Base-by-base conservation (phyloP, 208 protist genomes). In the Zelonia costaricensis region DNA sequence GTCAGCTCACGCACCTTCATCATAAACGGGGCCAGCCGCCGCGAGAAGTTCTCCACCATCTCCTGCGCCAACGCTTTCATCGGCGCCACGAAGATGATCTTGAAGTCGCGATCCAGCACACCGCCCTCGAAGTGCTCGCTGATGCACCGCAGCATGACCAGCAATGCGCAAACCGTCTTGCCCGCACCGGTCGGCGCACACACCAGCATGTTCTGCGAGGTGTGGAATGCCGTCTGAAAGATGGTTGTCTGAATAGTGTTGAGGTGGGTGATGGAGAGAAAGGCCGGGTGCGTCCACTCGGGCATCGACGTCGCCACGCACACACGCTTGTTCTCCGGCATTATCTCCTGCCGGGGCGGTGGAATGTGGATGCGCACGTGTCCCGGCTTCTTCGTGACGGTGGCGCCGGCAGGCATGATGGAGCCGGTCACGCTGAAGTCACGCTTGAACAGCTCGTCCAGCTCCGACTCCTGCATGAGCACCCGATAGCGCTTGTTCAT, bases 21-120 rank as follows among this genome's bases (percentile, higher is more conserved):
- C 61, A 91, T 82, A 54, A 95, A 94, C 4, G 92, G 88, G 4
- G 86, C 84, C 6, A 99, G 83, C 23, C 94, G 82, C 15, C 76
- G 68, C 28, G 74, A 83, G 61, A 99, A 99, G 62, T 98, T 99
- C 23, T 80, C 80, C 15, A 98, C 95, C 86, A 99, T 99, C 78
- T 99, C 98, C 54, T 92, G 67, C 48, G 98, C 99, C 3, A 99
- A 85, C 18, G 99, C 99, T 80, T 99, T 99, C 98, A 99, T 99
- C n/a, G 99, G 99, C 4, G 98, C 98, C 25, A 99, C 88, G 63
- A 99, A 99, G 33, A 99, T 91, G 15, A 99, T 99, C 76, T 99
- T 99, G 65, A 99, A 99, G 69, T 98, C 80, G 48, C 82, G 83
- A 69, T 93, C 75, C 20, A 98, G 66, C 4, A 81, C 78, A 15